Evolutionary conservation across 2,329 filamentous ascomycete species (phyloP), one percentile per base, ranked within the genome.

Genomic region (Pleoardoris graminearum): DNA sequence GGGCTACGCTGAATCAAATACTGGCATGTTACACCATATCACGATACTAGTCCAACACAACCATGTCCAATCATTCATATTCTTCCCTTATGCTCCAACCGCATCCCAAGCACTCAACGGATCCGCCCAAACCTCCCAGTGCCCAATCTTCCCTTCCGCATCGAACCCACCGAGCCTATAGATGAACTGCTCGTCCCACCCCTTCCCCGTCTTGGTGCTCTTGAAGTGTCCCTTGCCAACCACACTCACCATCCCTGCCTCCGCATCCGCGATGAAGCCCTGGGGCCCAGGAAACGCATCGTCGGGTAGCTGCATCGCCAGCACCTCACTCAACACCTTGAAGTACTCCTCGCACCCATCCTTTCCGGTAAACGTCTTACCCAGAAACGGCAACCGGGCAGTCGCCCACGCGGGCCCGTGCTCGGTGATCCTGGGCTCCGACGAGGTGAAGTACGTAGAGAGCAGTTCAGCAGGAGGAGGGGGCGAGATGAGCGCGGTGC

Each of bases 101-200:
- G 74, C 75, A 22, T 68, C 65, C 75, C 73, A 77, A 29, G 75
- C 75, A 54, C 71, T 75, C 50, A 76, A 57, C 11, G 72, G 73
- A 67, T 77, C 75, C 12, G 72, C 74, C 75, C 75, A 77, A 45
- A 77, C 75, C 60, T 77, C 74, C 73, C 74, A 76, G 58, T 71
- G 66, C 23, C 73, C 75, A 54, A 77, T 72, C 61, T 56, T 73
- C 0, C 72, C 73, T 16, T 71, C 54, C 6, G 60, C 60, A 60
- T 77, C 71, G 53, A 75, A 77, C 7, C 51, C 71, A 58, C 75
- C 73, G 38, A 77, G 66, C 42, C 69, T 56, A 59, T 76, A 75
- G 11, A 76, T 70, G 36, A 77, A 77, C 14, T 66, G 55, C 57
- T 77, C 75, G 14, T 74, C 62, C 74, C 74, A 77, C 5, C 55